Evolutionary conservation across 2,329 filamentous ascomycete species (phyloP), one percentile per base, ranked within the genome.

Genomic region (Fusarium virguliforme): DNA sequence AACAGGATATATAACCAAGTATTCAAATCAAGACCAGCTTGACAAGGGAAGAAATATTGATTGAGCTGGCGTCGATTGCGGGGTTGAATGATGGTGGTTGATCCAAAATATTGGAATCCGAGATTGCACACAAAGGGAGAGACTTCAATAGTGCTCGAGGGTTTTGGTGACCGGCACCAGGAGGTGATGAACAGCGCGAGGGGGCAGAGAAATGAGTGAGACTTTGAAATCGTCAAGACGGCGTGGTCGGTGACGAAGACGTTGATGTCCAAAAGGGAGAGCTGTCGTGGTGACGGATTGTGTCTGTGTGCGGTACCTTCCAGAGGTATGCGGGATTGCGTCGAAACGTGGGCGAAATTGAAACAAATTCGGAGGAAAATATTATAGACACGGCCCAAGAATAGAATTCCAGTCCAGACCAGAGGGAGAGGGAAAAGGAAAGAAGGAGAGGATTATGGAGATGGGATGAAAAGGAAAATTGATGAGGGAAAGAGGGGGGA

Each of bases 41-140:
- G 68, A 61, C 37, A 70, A 76, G 68, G 71, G 70, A 72, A 74
- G 68, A 41, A 65, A 73, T 70, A 74, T 68, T 70, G 70, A 46
- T 55, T 18, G n/a, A n/a, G n/a, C n/a, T n/a, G n/a, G n/a, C n/a
- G n/a, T n/a, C n/a, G n/a, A n/a, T n/a, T n/a, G n/a, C n/a, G n/a
- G 46, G 13, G 56, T 35, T 22, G 46, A 32, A 56, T 58, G 22
- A 38, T 28, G 56, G 60, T 63, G 66, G 50, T n/a, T 56, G 68
- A 54, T 59, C 53, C 53, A 41, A 61, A 50, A 54, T 40, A 60
- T 38, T 72, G 70, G 72, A 74, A 76, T 76, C 65, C 61, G 65
- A 73, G 60, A 74, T 67, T 68, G 59, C 55, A 69, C 74, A 70
- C 62, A 69, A 69, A 72, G 73, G 73, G 72, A 75, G 67, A 73